Conservation (phyloP, 2,329 filamentous ascomycete genomes). For the Furcasterigmium furcatum region DNA sequence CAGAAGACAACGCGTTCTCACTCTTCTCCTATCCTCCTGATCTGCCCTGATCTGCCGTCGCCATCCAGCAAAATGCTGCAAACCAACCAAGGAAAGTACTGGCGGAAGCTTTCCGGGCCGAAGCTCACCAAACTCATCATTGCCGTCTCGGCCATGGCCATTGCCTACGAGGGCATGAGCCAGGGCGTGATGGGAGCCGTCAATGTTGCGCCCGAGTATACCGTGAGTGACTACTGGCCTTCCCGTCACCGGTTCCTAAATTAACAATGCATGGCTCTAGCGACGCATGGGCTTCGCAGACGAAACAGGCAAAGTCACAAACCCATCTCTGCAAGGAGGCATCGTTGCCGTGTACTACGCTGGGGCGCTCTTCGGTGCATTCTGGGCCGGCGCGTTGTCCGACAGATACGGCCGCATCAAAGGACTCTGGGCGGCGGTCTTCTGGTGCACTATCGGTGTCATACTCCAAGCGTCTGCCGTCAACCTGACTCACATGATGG, state of each 20-base stretch:
- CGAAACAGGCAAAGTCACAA: slow-evolving; percentile 19
- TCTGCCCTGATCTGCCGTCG: background rate
- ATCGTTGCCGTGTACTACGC: slow-evolving; percentile 35
- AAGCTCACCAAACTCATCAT: slow-evolving; percentile 9
- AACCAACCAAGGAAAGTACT: background rate
- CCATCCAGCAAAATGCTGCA: background rate
- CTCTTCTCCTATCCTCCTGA: background rate
- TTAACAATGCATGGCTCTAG: slow-evolving; percentile 3
- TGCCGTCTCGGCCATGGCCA: slow-evolving; percentile 24
- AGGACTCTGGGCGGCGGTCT: slow-evolving; percentile 16
- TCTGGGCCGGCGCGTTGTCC: slow-evolving; percentile 13
- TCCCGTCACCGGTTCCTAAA: background rate
- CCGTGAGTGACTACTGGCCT: background rate
- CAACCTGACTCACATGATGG: slow-evolving; percentile 11
- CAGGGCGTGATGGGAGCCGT: slow-evolving; percentile 26
- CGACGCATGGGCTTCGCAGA: slow-evolving; percentile 25
- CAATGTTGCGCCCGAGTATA: slow-evolving; percentile 31
- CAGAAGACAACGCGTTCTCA: background rate
- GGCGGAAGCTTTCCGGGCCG: slow-evolving; percentile 1
- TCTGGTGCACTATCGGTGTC: slow-evolving; percentile 17
- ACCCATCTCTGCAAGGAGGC: slow-evolving; percentile 29
- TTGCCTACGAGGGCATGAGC: slow-evolving; percentile 21
- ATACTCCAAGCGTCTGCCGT: slow-evolving; percentile 16
- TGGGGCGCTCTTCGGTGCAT: slow-evolving; percentile 16
- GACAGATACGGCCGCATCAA: slow-evolving; percentile 17